A percentile compares a stretch with the other conserved stretches of the same genome.
Evolutionary conservation across 1,139 yeast genomes (phyloP).

Genomic region (Yamadazyma sp.): DNA sequence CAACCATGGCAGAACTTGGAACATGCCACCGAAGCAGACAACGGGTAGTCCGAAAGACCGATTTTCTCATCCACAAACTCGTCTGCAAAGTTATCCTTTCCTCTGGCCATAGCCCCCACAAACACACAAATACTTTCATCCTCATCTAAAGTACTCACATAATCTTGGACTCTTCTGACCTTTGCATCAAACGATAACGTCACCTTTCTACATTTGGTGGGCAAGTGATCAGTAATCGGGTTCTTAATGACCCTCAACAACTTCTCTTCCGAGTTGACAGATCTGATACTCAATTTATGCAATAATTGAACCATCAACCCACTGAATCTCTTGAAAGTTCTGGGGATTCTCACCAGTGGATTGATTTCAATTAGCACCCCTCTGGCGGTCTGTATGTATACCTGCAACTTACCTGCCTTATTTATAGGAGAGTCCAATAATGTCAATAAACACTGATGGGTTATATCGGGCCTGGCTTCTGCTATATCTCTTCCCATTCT

Average conservation of each 20-base stretch:
- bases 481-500: slow-evolving; percentile 97
- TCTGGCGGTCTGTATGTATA: slow-evolving; percentile 91
- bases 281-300: slow-evolving; percentile 87
- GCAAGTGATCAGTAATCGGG: slow-evolving; percentile 95
- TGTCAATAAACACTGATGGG: slow-evolving; percentile 92
- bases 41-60: slow-evolving; percentile 91
- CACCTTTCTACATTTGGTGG: slow-evolving; percentile 90
- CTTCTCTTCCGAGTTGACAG: slow-evolving; percentile 93
- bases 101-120: slow-evolving; percentile 99
- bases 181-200: slow-evolving; percentile 95
- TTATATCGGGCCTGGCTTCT: slow-evolving; percentile 97
- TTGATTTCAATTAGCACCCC: slow-evolving; percentile 94
- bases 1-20: slow-evolving; percentile 98
- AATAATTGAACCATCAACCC: slow-evolving; percentile 96
- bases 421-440: slow-evolving; percentile 93
- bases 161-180: slow-evolving; percentile 84
- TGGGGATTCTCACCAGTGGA: slow-evolving; percentile 94
- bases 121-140: slow-evolving; percentile 96
- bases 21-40: slow-evolving; percentile 97
- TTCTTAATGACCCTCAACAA: slow-evolving; percentile 91
- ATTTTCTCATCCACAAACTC: slow-evolving; percentile 95
- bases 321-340: slow-evolving; percentile 95
- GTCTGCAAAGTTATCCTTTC: slow-evolving; percentile 95
- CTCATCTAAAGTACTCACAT: slow-evolving; percentile 73
- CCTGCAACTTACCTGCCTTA: slow-evolving; percentile 95